phyloP scores from a whole-genome alignment of 106 monocot genomes.

The Dendrobium officinale region DNA sequence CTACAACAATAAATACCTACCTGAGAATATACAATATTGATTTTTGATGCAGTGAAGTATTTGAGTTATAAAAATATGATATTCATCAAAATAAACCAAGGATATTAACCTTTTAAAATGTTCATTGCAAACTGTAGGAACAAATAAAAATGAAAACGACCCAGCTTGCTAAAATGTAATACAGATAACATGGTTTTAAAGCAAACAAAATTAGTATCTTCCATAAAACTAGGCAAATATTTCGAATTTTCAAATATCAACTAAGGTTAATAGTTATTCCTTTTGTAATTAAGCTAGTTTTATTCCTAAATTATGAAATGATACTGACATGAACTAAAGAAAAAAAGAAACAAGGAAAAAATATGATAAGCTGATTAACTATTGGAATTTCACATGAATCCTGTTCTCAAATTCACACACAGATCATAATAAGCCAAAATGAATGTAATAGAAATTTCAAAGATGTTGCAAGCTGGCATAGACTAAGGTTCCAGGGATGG shows the following conservation, averaged over 20 bases:
- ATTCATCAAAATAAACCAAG: background rate
- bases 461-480: background rate
- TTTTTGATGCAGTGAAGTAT: background rate
- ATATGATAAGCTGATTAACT: background rate
- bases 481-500: background rate
- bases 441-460: background rate
- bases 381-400: background rate
- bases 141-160: background rate
- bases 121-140: background rate
- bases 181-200: background rate
- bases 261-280: background rate
- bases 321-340: background rate
- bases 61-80: background rate
- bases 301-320: background rate
- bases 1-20: conserved; percentile 23
- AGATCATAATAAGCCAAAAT: too few species aligned
- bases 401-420: background rate
- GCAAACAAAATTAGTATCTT: background rate
- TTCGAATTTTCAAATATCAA: background rate
- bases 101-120: background rate
- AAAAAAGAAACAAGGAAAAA: background rate
- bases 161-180: background rate
- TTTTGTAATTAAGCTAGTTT: background rate
- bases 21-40: background rate
- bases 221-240: background rate